These are phyloP conservation scores for Globisporangium apiculatum DNA, from an alignment of 352 stramenopile species.

Conservation along the genomic window DNA sequence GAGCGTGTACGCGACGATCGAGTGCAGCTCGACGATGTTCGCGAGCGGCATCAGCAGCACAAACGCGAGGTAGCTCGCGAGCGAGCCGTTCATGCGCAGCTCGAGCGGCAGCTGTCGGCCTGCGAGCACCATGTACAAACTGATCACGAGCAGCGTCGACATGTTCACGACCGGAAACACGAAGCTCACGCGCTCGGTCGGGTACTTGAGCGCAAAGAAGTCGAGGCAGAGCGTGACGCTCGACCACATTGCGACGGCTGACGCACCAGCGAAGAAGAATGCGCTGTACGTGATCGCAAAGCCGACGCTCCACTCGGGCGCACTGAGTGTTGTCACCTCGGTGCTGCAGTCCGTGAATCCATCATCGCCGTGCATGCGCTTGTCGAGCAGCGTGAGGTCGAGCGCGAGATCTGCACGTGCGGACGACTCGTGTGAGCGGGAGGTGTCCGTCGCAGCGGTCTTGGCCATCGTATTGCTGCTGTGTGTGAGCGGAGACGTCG, in stretches of 20 bases:
- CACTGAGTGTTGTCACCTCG: not conserved
- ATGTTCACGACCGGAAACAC: constrained; percentile 83
- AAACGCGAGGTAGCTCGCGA: constrained; percentile 47
- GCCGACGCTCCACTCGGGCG: constrained; percentile 19
- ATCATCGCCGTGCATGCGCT: not conserved
- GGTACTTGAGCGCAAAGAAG: constrained; percentile 60
- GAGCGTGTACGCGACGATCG: constrained; percentile 37
- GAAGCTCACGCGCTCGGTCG: constrained; percentile 58
- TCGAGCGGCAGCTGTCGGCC: constrained; percentile 57
- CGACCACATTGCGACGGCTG: constrained; percentile 70
- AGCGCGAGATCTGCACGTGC: not conserved
- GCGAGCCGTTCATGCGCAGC: constrained; percentile 42
- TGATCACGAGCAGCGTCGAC: constrained; percentile 73
- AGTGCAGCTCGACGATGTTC: constrained; percentile 48
- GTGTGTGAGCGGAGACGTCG: too few species aligned
- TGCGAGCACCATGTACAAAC: constrained; percentile 72
- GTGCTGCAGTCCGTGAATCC: constrained; percentile 1
- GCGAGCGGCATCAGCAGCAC: constrained; percentile 47
- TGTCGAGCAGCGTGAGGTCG: constrained; percentile 2
- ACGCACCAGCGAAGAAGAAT: constrained; percentile 72
- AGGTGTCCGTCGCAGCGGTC: not conserved
- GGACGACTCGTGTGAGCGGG: not conserved
- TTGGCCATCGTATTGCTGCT: not conserved
- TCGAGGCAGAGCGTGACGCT: constrained; percentile 71
- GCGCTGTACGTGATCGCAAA: constrained; percentile 62